These are phyloP conservation scores for Cyclaneusma minus DNA, from an alignment of 2,329 filamentous ascomycete species.

Conservation along the genomic window DNA sequence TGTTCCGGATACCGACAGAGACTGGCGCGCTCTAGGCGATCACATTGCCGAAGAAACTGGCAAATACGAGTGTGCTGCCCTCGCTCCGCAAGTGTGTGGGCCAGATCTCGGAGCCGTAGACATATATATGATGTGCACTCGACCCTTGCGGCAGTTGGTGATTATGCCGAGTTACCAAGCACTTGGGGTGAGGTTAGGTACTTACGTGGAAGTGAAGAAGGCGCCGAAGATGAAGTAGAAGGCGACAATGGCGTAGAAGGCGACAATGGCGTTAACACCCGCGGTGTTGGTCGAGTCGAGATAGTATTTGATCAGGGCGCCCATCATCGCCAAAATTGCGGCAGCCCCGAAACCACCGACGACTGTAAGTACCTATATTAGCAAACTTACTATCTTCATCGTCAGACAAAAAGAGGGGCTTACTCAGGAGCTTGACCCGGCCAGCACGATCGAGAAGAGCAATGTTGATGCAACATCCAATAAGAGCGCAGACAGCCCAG, in stretches of 20 bases:
- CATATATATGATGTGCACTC: slow-evolving; percentile 17
- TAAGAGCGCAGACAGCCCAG: slow-evolving; percentile 14
- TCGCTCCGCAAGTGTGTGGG: slow-evolving; percentile 18
- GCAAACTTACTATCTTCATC: no score
- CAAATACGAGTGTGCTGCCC: slow-evolving; percentile 7
- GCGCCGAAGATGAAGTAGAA: slow-evolving; percentile 11
- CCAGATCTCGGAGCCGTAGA: slow-evolving; percentile 20
- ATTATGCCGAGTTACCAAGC: no score
- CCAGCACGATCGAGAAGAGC: slow-evolving; percentile 15
- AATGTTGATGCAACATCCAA: slow-evolving; percentile 16
- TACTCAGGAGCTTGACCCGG: slow-evolving; percentile 10
- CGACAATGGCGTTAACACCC: slow-evolving; percentile 13
- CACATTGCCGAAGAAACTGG: slow-evolving; percentile 13
- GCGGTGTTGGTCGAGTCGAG: slow-evolving; percentile 8
- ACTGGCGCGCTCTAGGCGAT: slow-evolving; percentile 11
- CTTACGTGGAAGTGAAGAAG: slow-evolving; percentile 13
- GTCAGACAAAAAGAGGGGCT: slow-evolving; percentile 1
- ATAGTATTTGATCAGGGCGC: slow-evolving; percentile 12
- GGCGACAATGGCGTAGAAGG: slow-evolving; percentile 10
- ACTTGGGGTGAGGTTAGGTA: no score
- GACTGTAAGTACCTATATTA: slow-evolving; percentile 6
- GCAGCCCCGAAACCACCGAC: slow-evolving; percentile 12
- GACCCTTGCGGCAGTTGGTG: no score
- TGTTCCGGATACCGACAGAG: slow-evolving; percentile 8
- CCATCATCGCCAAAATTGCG: slow-evolving; percentile 11